Conservation (phyloP, 805 yeast genomes). For the Jamesozyma piceae region DNA sequence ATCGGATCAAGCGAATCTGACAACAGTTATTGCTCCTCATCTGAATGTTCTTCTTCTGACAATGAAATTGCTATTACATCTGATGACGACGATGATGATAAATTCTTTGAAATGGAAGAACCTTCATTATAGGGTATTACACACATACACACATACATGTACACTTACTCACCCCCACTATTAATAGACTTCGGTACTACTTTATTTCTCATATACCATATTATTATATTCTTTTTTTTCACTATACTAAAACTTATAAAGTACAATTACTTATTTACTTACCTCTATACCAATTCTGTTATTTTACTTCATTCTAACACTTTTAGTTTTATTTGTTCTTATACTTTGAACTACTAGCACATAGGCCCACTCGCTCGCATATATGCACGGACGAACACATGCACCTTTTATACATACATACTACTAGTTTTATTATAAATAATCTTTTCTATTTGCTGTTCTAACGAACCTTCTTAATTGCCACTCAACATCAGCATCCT, state of each 20-base stretch:
- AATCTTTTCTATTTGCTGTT: slow-evolving; percentile 92
- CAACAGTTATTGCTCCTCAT: background rate
- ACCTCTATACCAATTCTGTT: no score
- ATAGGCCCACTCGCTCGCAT: background rate
- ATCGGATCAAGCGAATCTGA: slow-evolving; percentile 19
- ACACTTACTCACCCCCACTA: no score
- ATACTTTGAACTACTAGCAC: background rate
- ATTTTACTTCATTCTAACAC: background rate
- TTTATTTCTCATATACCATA: no score
- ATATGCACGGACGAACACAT: background rate
- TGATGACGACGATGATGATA: slow-evolving; percentile 14
- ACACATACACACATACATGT: background rate
- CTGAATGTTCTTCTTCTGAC: background rate
- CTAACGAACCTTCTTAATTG: slow-evolving; percentile 84
- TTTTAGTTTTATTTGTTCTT: no score
- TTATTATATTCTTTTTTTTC: no score
- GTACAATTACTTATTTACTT: no score
- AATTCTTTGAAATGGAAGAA: slow-evolving; percentile 1
- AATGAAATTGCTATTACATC: slow-evolving; percentile 5
- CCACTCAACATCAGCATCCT: slow-evolving; percentile 98
- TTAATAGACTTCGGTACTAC: no score
- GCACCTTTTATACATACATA: no score
- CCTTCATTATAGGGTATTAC: background rate
- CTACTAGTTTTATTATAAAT: slow-evolving; percentile 39
- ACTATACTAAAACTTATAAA: no score